A percentile compares a stretch with the other conserved stretches of the same genome.
Conservation (phyloP, 2,329 filamentous ascomycete species). For the Helicocarpus griseus region DNA sequence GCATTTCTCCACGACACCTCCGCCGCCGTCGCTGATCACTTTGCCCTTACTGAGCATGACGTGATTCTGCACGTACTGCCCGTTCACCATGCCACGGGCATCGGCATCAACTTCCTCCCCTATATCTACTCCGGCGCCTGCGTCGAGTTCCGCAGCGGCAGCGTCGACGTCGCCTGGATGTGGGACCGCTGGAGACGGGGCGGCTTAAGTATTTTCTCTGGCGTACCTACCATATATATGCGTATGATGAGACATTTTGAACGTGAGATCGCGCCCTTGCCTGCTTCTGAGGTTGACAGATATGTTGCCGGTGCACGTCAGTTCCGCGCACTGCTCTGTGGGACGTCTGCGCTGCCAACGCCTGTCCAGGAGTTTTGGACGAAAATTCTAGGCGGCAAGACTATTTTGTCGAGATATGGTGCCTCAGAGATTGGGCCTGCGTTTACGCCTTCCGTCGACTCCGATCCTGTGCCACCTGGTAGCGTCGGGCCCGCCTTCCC, state of each 20-base stretch:
- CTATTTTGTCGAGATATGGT: conserved; percentile 23
- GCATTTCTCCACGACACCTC: conserved; percentile 11
- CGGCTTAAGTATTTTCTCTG: conserved; percentile 9
- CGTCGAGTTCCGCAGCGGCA: conserved; percentile 10
- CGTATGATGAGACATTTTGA: conserved; percentile 13
- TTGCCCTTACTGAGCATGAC: conserved; percentile 18
- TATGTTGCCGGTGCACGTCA: conserved; percentile 9
- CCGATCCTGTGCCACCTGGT: conserved; percentile 15
- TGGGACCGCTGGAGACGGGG: conserved; percentile 11
- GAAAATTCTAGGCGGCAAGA: conserved; percentile 14
- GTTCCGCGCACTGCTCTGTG: conserved; percentile 9
- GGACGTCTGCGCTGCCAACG: conserved; percentile 9
- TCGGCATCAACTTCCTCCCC: conserved; percentile 13
- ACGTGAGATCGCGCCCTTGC: conserved; percentile 3
- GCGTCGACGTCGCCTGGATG: conserved; percentile 7
- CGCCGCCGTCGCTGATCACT: conserved; percentile 10
- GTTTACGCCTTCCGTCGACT: conserved; percentile 26
- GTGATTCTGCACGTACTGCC: conserved; percentile 23
- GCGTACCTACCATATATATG: conserved; percentile 11
- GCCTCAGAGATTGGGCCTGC: conserved; percentile 33
- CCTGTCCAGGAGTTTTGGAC: conserved; percentile 10
- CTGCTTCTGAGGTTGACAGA: background rate
- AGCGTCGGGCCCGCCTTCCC: conserved; percentile 26
- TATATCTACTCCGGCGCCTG: conserved; percentile 11
- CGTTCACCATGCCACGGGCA: conserved; percentile 10